Percentiles rank a stretch among this genome's conserved stretches.
phyloP scores from a whole-genome alignment of 2,329 filamentous ascomycete genomes.

The Penicillium sp. region DNA sequence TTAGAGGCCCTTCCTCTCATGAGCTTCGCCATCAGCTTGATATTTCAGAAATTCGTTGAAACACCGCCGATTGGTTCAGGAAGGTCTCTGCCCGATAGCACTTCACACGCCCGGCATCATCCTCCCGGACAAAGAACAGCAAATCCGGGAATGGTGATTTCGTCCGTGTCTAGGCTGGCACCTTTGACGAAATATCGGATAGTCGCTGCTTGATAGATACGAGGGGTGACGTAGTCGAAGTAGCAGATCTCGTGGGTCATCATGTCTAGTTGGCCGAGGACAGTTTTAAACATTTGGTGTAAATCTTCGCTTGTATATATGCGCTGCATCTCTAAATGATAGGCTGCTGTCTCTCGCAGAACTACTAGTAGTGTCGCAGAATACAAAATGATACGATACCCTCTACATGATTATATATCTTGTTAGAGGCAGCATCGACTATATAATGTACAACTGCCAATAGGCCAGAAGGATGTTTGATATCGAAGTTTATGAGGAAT shows the following conservation, averaged over 20 bases:
- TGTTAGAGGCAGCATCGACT: too few species aligned
- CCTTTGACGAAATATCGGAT: slow-evolving; percentile 9
- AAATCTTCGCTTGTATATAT: too few species aligned
- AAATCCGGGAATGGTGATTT: slow-evolving; percentile 8
- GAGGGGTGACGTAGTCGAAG: slow-evolving; percentile 7
- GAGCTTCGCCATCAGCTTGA: not conserved
- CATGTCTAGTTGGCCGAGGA: not conserved
- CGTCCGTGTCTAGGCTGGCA: not conserved
- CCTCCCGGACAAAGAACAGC: not conserved
- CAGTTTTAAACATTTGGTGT: too few species aligned
- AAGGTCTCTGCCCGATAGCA: slow-evolving; percentile 8
- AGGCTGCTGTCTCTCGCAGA: too few species aligned
- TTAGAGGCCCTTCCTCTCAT: too few species aligned
- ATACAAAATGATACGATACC: too few species aligned
- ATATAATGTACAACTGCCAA: too few species aligned
- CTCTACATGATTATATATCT: too few species aligned
- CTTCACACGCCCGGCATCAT: not conserved
- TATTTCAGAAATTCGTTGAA: slow-evolving; percentile 4
- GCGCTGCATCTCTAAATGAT: too few species aligned
- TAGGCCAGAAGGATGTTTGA: not conserved
- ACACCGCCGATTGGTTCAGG: slow-evolving; percentile 1
- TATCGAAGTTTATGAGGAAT: not conserved
- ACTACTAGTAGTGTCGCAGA: too few species aligned
- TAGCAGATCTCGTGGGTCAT: slow-evolving; percentile 6
- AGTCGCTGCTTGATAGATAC: slow-evolving; percentile 6